phyloP scores from a whole-genome alignment of 2,329 filamentous ascomycete species.

The Fusarium veterinarium region DNA sequence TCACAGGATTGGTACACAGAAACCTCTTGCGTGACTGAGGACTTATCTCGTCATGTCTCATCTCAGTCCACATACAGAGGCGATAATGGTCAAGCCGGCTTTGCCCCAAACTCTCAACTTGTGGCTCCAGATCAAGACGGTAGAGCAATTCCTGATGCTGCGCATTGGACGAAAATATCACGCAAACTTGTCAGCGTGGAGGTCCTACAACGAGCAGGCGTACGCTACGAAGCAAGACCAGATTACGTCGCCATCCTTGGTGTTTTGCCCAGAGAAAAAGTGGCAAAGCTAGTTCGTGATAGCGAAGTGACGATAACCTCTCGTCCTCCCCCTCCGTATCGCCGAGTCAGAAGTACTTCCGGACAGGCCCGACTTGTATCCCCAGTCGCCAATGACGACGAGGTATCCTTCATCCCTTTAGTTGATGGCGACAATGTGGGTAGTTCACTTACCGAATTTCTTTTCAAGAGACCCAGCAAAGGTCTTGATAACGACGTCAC shows the following conservation, averaged over 20 bases:
- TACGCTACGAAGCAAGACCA: conserved; percentile 70
- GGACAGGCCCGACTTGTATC: accelerated
- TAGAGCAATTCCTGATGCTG: conserved; percentile 63
- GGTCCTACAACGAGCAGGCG: conserved; percentile 63
- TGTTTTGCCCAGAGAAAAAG: conserved; percentile 59
- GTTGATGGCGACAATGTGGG: accelerated
- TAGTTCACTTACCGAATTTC: too few species aligned
- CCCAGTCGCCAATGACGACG: accelerated
- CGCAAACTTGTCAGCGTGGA: conserved; percentile 66
- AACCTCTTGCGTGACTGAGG: too few species aligned
- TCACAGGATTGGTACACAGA: not conserved
- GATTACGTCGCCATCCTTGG: conserved; percentile 72
- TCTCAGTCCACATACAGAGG: not conserved
- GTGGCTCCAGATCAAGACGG: not conserved
- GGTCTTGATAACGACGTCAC: not conserved
- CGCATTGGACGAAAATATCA: conserved; percentile 68
- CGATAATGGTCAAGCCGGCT: not conserved
- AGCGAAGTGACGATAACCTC: conserved; percentile 43
- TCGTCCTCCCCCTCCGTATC: not conserved
- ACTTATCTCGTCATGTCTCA: too few species aligned
- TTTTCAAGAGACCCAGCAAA: not conserved
- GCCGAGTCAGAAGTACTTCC: not conserved
- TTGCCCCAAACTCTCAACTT: accelerated
- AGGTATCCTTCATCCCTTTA: not conserved
- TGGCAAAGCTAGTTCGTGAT: conserved; percentile 61